Evolutionary conservation across 495 filamentous ascomycete species (phyloP).

Genomic region (Trichoderma asperelloides): DNA sequence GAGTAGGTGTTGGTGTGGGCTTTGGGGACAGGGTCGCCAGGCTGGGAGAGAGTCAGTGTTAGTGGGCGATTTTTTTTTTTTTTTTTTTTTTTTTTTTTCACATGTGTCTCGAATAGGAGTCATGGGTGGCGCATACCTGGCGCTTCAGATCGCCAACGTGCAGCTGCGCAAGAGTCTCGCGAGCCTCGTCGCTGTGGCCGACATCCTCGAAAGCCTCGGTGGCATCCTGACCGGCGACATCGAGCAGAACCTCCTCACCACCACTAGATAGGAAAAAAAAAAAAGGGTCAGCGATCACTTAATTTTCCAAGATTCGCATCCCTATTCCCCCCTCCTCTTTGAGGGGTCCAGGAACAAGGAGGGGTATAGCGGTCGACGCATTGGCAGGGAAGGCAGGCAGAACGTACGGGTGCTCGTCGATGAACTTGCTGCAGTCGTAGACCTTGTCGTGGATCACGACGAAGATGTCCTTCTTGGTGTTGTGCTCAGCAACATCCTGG

Average conservation of each 20-base stretch:
- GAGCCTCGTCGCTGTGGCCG: constrained; percentile 97
- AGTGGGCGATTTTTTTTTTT: not conserved
- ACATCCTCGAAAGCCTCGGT: constrained; percentile 99
- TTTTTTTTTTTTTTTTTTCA: no score
- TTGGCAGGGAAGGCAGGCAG: constrained; percentile 3
- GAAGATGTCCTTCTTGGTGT: constrained; percentile 91
- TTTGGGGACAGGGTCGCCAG: constrained; percentile 75
- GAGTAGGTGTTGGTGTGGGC: constrained; percentile 34
- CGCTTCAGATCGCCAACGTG: constrained; percentile 78
- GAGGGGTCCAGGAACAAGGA: not conserved
- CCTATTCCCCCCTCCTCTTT: not conserved
- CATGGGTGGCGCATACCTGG: constrained; percentile 48
- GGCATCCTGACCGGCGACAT: constrained; percentile 92
- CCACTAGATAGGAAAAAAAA: constrained; percentile 48
- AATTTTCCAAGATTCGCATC: not conserved
- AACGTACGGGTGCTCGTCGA: constrained; percentile 99
- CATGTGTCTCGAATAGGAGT: constrained; percentile 10
- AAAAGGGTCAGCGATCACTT: not conserved
- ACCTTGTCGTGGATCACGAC: constrained; percentile 93
- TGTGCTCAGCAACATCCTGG: constrained; percentile 77
- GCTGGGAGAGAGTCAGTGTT: constrained; percentile 39
- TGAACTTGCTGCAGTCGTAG: constrained; percentile 79
- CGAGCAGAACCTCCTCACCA: constrained; percentile 95
- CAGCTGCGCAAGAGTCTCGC: constrained; percentile 79
- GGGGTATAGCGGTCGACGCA: not conserved